Base-by-base conservation (phyloP, 495 filamentous ascomycete species). In the Penicillium coffeae region DNA sequence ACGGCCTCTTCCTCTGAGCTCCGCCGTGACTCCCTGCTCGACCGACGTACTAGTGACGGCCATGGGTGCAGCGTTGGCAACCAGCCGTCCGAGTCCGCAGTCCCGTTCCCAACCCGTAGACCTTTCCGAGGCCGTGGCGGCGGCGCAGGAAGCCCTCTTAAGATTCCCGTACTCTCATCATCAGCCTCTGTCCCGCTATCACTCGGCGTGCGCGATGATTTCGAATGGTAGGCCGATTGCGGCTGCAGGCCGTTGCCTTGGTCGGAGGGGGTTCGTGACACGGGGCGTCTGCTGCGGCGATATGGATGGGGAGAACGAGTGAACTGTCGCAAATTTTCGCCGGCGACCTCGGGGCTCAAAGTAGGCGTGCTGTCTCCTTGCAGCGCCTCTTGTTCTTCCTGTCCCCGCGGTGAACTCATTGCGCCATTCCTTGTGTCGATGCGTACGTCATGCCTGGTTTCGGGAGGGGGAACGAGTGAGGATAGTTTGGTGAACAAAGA, bases 101-200 rank as follows among this genome's bases (percentile, higher is more conserved):
- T 36, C 25, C 76, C 76, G 46, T 78, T 79, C 43, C 56, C 63
- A 6, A 75, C 79, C 36, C 76, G 70, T 39, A 95, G 66, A 2
- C 90, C 90, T 59, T 96, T 96, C 47, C 83, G 81, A 14, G 82
- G 77, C 32, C 84, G 76, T 13, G 77, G 47, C 20, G 79, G 84
- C 1, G 90, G 87, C 0, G 89, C 86, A 1, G 90, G 90, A 22
- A 95, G 65, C 3, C 89, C 87, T 60, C 84, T 88, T 53, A 95
- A 74, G 52, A 90, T 80, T 8, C 68, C 65, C 2, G 75, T 80
- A 38, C 76, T 79, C 62, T 95, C 90, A 72, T 96, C 90, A 58
- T 96, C 88, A 13, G 90, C 88, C 58, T 96, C 90, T 9, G 89
- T 94, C 38, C 90, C 90, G 59, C 89, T 93, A 44, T 95, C 89